Conservation (phyloP, 495 filamentous ascomycete genomes). For the Penicillium robsamsonii region DNA sequence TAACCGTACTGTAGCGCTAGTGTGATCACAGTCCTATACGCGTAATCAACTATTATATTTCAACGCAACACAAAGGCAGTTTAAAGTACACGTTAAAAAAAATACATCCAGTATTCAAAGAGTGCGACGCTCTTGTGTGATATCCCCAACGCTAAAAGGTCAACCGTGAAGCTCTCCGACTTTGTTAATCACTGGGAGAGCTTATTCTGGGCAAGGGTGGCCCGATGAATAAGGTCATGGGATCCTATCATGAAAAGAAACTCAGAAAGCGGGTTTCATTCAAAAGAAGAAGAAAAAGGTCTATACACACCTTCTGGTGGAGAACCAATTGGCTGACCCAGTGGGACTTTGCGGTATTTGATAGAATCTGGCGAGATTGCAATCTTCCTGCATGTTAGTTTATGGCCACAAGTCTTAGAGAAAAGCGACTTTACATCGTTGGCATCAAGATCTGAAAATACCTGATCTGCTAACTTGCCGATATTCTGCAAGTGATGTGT, state of each 20-base stretch:
- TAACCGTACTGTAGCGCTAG: no score
- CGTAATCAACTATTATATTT: no score
- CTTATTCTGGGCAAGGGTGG: conserved; percentile 6
- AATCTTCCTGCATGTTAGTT: neutral
- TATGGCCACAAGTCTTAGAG: neutral
- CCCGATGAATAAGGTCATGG: conserved; percentile 11
- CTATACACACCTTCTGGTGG: conserved; percentile 13
- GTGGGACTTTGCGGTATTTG: conserved; percentile 12
- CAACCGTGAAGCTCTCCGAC: neutral
- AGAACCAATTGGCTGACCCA: conserved; percentile 2
- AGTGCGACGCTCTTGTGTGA: neutral
- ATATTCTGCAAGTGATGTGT: conserved; percentile 8
- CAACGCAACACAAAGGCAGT: no score
- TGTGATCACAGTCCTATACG: no score
- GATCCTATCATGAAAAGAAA: conserved; percentile 2
- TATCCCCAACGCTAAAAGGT: neutral
- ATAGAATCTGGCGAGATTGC: conserved; percentile 7
- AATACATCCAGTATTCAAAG: no score
- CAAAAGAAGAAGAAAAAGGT: neutral
- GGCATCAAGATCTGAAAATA: conserved; percentile 16
- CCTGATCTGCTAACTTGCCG: conserved; percentile 9
- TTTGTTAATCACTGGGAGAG: neutral
- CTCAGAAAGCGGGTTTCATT: neutral
- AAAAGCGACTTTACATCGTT: conserved; percentile 11
- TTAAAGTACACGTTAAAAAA: no score